These are phyloP conservation scores for Cladosporium sp. DNA, from an alignment of 2,329 filamentous ascomycete genomes.

Conservation along the genomic window DNA sequence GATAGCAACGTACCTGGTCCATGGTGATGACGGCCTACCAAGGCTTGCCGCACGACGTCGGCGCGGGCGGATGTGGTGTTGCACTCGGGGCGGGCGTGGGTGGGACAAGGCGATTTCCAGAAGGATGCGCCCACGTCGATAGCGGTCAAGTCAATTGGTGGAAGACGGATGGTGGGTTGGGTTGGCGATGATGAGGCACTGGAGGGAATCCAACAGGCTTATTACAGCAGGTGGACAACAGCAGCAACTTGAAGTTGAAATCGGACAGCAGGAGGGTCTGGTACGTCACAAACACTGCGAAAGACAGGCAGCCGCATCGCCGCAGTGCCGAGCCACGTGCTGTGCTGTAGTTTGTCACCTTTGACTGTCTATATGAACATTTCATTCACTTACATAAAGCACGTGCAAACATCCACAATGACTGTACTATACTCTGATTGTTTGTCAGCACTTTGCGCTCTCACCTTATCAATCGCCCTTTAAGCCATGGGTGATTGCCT, in stretches of 20 bases:
- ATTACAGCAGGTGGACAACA: not conserved
- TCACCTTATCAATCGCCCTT: no score
- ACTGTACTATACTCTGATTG: no score
- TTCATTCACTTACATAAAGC: not conserved
- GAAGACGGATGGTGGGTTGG: not conserved
- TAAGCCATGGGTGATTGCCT: slow-evolving; percentile 4
- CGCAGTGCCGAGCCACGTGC: slow-evolving; percentile 9
- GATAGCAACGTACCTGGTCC: slow-evolving; percentile 13
- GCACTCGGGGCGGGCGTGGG: slow-evolving; percentile 3
- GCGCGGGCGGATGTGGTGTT: slow-evolving; percentile 5
- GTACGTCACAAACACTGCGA: slow-evolving; percentile 5
- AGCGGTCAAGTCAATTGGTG: not conserved
- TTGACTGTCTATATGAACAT: not conserved
- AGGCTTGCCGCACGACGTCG: slow-evolving; percentile 2
- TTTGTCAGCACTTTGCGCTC: no score
- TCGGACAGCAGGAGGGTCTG: not conserved
- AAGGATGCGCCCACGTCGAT: slow-evolving; percentile 6
- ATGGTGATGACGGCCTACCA: slow-evolving; percentile 4
- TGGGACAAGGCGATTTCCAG: slow-evolving; percentile 1
- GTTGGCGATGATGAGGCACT: not conserved
- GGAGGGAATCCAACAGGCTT: not conserved
- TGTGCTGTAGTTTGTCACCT: not conserved
- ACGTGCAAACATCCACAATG: not conserved
- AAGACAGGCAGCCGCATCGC: slow-evolving; percentile 1
- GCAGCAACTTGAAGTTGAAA: slow-evolving; percentile 1